phyloP scores from a whole-genome alignment of 2,329 filamentous ascomycete species.

The Colletotrichum sp. region DNA sequence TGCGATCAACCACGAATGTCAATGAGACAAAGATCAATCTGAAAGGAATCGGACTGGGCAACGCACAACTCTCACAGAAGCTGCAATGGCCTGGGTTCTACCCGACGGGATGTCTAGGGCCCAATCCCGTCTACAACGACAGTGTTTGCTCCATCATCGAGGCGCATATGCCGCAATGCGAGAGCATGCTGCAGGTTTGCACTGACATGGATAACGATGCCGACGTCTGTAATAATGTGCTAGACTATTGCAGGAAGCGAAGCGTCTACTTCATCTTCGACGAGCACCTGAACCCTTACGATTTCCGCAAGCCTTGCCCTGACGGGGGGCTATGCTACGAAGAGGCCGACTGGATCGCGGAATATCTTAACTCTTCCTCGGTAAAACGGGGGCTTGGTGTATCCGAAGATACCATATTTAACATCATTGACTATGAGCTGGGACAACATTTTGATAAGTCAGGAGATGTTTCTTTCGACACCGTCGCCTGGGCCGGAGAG shows the following conservation, averaged over 20 bases:
- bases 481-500: neutral
- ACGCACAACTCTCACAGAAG: neutral
- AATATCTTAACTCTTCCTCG: neutral
- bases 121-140: neutral
- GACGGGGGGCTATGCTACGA: neutral
- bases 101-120: neutral
- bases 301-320: neutral
- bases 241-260: neutral
- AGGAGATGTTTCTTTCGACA: neutral
- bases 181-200: neutral
- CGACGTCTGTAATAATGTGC: neutral
- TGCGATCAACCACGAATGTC: neutral
- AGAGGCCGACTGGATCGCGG: neutral
- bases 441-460: neutral
- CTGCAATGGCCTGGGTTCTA: slow-evolving; percentile 2
- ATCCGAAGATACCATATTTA: neutral
- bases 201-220: neutral
- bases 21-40: neutral
- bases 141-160: neutral
- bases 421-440: neutral
- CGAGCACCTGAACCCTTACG: neutral
- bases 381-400: neutral
- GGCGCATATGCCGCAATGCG: neutral
- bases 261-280: neutral
- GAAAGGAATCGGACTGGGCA: neutral